Evolutionary conservation across 306 rosid species (phyloP).

Genomic region (Arachis hypogaea): DNA sequence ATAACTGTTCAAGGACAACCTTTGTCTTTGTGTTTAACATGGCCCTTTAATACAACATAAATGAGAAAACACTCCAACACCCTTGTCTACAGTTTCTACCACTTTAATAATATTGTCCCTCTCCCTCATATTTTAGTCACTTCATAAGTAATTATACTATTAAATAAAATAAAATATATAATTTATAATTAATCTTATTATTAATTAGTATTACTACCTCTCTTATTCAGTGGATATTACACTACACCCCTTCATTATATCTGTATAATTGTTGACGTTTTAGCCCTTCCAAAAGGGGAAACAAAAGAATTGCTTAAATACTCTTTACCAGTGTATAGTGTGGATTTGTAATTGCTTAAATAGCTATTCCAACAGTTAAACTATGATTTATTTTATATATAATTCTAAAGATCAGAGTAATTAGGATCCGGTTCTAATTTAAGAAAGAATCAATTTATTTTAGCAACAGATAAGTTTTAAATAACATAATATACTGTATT

Average conservation of each 20-base stretch:
- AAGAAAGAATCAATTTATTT: not conserved
- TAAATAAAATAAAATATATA: too few relatives aligned
- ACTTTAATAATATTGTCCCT: not conserved
- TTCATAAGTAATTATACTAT: not conserved
- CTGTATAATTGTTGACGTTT: conserved; percentile 8
- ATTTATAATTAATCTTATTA: not conserved
- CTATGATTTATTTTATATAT: not conserved
- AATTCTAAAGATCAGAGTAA: too few relatives aligned
- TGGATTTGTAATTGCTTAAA: too few relatives aligned
- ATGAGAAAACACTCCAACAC: not conserved
- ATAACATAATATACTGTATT: too few relatives aligned
- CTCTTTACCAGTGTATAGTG: too few relatives aligned
- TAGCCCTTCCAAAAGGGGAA: conserved; percentile 40
- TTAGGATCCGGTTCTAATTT: not conserved
- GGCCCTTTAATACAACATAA: conserved; percentile 33
- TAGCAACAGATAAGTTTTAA: too few relatives aligned
- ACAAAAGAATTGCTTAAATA: too few relatives aligned
- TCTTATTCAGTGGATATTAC: conserved; percentile 33
- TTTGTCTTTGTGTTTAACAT: conserved; percentile 13
- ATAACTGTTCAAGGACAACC: conserved; percentile 34
- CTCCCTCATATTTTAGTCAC: conserved; percentile 16
- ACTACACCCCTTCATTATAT: conserved; percentile 6
- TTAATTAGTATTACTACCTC: conserved; percentile 39
- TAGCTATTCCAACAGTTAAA: not conserved
- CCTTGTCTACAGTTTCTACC: conserved; percentile 10